These are phyloP conservation scores for Backusella macrospora DNA, from an alignment of 192 early-diverging fungal genomes.

Conservation along the genomic window DNA sequence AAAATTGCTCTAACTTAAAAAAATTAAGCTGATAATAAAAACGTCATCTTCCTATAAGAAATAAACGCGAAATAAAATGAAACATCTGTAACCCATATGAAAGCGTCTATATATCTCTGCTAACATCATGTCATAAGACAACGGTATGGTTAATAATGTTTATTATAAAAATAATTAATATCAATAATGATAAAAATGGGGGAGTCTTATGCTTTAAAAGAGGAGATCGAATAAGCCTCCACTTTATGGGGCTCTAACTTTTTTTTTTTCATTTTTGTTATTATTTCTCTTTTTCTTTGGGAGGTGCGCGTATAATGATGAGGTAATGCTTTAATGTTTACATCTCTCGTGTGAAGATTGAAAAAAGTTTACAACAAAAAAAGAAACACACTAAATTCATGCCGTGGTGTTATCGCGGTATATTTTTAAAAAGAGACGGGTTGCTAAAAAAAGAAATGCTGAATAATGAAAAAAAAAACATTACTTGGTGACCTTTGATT, in stretches of 20 bases:
- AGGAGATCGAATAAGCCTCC: conserved; percentile 5
- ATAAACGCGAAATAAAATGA: no score
- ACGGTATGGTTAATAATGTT: not conserved
- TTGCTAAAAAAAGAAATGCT: conserved; percentile 12
- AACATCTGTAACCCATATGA: not conserved
- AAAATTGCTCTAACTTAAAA: no score
- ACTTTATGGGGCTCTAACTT: not conserved
- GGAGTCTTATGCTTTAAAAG: not conserved
- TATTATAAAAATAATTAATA: not conserved
- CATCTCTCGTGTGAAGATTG: not conserved
- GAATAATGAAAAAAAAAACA: not conserved
- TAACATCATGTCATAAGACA: not conserved
- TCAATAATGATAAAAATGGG: conserved; percentile 3
- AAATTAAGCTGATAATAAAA: no score
- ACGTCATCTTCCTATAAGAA: no score
- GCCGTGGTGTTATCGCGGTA: not conserved
- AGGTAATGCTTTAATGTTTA: not conserved
- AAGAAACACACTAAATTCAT: not conserved
- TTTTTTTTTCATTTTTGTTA: not conserved
- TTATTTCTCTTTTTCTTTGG: no score
- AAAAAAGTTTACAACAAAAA: not conserved
- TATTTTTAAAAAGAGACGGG: not conserved
- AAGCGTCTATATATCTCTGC: not conserved
- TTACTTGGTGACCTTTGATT: conserved; percentile 18
- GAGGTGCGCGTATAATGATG: no score